Conservation (phyloP, 2,329 filamentous ascomycete genomes). For the Ramularia collo-cygni region DNA sequence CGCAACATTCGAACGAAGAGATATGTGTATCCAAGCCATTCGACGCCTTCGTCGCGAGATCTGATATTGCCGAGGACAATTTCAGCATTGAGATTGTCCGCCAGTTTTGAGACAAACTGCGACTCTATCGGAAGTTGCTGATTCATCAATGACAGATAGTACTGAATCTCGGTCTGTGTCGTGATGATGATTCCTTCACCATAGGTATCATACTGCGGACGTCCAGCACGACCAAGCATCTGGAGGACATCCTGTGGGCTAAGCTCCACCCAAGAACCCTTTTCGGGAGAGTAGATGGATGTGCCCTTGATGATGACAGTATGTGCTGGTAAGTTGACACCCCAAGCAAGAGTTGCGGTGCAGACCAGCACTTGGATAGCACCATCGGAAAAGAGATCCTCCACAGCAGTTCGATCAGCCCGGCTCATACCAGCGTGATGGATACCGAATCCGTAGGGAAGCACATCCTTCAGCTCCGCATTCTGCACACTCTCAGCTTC, state of each 20-base stretch:
- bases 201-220: slow-evolving; percentile 94
- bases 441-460: slow-evolving; percentile 96
- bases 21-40: slow-evolving; percentile 98
- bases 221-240: slow-evolving; percentile 95
- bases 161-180: slow-evolving; percentile 88
- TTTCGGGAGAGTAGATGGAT: slow-evolving; percentile 95
- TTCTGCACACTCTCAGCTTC: slow-evolving; percentile 79
- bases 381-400: slow-evolving; percentile 87
- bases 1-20: slow-evolving; percentile 96
- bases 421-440: slow-evolving; percentile 97
- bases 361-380: slow-evolving; percentile 92
- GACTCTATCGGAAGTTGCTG: slow-evolving; percentile 97
- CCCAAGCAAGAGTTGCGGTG: slow-evolving; percentile 97
- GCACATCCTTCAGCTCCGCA: slow-evolving; percentile 80
- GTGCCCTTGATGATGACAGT: slow-evolving; percentile 99
- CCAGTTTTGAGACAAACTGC: slow-evolving; percentile 85
- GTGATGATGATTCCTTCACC: slow-evolving; percentile 99
- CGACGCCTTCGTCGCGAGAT: slow-evolving; percentile 89
- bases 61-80: slow-evolving; percentile 90
- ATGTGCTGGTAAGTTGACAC: slow-evolving; percentile 94
- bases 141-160: slow-evolving; percentile 93
- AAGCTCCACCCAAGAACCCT: slow-evolving; percentile 96
- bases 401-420: slow-evolving; percentile 88
- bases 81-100: slow-evolving; percentile 94
- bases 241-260: slow-evolving; percentile 96